Conservation (phyloP, 2,329 filamentous ascomycete genomes). For the Chrysosphaeria jannelii region DNA sequence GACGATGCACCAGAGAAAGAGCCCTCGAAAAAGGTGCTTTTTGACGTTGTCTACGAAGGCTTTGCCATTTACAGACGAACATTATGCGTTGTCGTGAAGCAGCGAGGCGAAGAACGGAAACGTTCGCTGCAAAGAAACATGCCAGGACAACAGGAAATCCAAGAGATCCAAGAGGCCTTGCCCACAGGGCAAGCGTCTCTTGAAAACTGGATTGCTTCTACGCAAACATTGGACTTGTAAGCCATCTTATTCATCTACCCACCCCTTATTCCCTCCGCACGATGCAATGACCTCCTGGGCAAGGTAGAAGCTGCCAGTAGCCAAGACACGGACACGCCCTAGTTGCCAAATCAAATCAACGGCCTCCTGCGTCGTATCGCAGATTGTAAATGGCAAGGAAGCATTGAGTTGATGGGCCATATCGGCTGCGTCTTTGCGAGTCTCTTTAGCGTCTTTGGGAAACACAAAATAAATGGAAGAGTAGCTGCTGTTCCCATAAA, state of each 20-base stretch:
- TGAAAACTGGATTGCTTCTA: conserved; percentile 63
- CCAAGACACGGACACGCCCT: conserved; percentile 11
- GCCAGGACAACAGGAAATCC: conserved; percentile 3
- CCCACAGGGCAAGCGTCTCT: conserved; percentile 35
- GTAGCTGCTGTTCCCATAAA: conserved; percentile 11
- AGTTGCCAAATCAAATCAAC: conserved; percentile 15
- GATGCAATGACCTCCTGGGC: conserved; percentile 13
- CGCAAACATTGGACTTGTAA: too few relatives aligned
- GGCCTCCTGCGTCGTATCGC: conserved; percentile 24
- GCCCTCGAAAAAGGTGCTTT: conserved; percentile 42
- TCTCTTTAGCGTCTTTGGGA: conserved; percentile 1
- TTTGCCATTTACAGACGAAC: conserved; percentile 90
- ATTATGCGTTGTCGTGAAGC: conserved; percentile 65
- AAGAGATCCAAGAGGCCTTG: conserved; percentile 4
- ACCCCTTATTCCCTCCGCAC: too few relatives aligned
- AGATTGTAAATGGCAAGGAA: conserved; percentile 11
- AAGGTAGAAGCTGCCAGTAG: conserved; percentile 17
- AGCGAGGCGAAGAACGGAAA: conserved; percentile 17
- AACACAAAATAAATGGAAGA: conserved; percentile 5
- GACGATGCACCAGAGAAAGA: conserved; percentile 10
- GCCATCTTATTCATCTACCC: too few relatives aligned
- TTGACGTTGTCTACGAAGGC: conserved; percentile 75
- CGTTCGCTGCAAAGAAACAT: too few relatives aligned
- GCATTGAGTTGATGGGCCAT: too few relatives aligned
- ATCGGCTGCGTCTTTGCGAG: too few relatives aligned